Base-by-base conservation (phyloP, 768 basidiomycete genomes). In the Phylloporus sp. region DNA sequence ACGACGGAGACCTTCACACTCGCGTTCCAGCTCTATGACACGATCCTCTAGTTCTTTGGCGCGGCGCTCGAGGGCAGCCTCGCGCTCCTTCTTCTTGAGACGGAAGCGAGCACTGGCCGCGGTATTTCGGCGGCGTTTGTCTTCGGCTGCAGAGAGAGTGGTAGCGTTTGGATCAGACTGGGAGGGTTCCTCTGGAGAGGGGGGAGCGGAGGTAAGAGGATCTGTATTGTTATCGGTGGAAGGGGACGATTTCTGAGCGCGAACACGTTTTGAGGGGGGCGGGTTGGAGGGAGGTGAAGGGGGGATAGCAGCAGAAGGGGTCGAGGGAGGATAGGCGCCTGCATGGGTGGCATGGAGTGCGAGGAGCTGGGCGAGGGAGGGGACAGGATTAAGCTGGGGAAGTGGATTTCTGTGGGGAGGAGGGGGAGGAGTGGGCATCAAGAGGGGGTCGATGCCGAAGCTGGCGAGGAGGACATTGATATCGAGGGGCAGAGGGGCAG, bases 21-120 rank as follows among this genome's bases (percentile, higher is more conserved):
- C 91, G 64, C 86, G 79, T 71, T 96, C 93, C 13, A 96, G 75
- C 58, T 88, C 88, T 44, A 69, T 74, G 13, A 94, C 89, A 42
- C 84, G 79, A 0, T 71, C 71, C 61, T 91, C 87, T 14, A 95
- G 75, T 61, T 94, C 90, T 70, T 90, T 91, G 14, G 87, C 81
- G 58, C 81, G 83, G 34, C 75, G 77, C 69, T 95, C 93, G 18
- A 95, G 72, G 14, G 93, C 92, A 3, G 81, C 84, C 69, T 96
- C 93, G 13, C 93, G 77, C 68, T 94, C 90, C 73, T 96, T 96
- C 76, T 96, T 96, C 78, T 95, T 96, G 60, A 91, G 68, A 49
- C 92, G 79, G 76, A 96, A 96, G 8, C 92, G 86, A 26, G 92
- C 92, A 43, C 87, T 90, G 0, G 92, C 92, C 1, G 90, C 90